A percentile compares a stretch with the other conserved stretches of the same genome.
Evolutionary conservation across 495 filamentous ascomycete species (phyloP).

Genomic region (Recurvomyces mirabilis): DNA sequence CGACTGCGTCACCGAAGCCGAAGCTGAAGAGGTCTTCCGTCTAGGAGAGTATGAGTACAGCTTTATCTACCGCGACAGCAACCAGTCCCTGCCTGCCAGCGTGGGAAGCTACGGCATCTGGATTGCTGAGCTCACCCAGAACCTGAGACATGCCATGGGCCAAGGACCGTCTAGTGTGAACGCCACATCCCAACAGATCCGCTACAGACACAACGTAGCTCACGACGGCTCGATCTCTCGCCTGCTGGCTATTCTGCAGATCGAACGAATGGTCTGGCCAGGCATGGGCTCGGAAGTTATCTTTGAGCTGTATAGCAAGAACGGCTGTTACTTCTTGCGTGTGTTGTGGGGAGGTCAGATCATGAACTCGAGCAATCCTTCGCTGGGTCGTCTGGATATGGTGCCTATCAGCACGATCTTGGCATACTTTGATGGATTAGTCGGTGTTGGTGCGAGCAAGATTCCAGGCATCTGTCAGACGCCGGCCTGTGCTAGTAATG

Average conservation of each 20-base stretch:
- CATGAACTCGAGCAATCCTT: conserved; percentile 47
- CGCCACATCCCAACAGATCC: not conserved
- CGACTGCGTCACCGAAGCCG: conserved; percentile 44
- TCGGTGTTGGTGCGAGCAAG: conserved; percentile 40
- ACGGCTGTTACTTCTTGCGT: conserved; percentile 25
- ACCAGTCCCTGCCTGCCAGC: conserved; percentile 43
- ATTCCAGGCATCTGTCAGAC: conserved; percentile 23
- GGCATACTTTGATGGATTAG: conserved; percentile 53
- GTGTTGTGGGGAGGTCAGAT: conserved; percentile 54
- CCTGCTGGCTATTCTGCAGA: conserved; percentile 52
- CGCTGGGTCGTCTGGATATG: conserved; percentile 50
- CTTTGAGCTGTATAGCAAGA: conserved; percentile 48
- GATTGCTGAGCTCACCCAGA: conserved; percentile 50
- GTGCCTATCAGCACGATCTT: conserved; percentile 45
- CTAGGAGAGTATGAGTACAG: conserved; percentile 61
- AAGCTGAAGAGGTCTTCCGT: conserved; percentile 52
- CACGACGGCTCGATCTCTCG: conserved; percentile 56
- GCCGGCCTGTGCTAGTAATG: conserved; percentile 8
- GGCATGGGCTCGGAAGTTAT: conserved; percentile 61
- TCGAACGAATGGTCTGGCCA: conserved; percentile 61
- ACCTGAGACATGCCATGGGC: conserved; percentile 37
- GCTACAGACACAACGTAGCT: conserved; percentile 56
- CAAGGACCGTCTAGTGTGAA: conserved; percentile 1
- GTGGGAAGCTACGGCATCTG: conserved; percentile 48
- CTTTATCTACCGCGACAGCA: conserved; percentile 52